Conservation (phyloP, 257 asterid species). For the Paraleonurus japonicus region DNA sequence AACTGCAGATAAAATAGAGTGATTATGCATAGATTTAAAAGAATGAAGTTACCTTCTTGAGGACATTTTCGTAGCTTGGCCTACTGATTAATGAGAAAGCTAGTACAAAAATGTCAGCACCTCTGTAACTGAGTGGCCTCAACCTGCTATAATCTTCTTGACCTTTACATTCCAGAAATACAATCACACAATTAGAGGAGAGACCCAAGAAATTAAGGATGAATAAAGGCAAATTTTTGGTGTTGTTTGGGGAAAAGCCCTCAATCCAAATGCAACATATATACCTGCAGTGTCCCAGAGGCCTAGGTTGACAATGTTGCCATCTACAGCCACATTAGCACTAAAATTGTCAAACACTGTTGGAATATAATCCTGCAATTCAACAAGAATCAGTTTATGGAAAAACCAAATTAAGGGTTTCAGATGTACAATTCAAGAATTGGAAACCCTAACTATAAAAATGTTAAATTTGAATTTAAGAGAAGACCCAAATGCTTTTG, state of each 20-base stretch:
- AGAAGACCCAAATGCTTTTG: not conserved
- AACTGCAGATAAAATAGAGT: not conserved
- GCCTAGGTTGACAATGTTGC: slow-evolving; percentile 88
- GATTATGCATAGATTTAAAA: too few species aligned
- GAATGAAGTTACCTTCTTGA: slow-evolving; percentile 97
- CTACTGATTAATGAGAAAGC: slow-evolving; percentile 94
- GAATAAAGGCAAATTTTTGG: too few species aligned
- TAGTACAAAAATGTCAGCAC: slow-evolving; percentile 85
- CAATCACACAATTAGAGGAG: not conserved
- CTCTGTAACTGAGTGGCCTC: slow-evolving; percentile 97
- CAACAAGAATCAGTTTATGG: not conserved
- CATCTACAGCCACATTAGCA: slow-evolving; percentile 93
- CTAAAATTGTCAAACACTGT: slow-evolving; percentile 91
- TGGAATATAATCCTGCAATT: slow-evolving; percentile 80
- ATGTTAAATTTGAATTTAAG: too few species aligned
- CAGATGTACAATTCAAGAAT: not conserved
- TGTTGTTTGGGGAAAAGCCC: not conserved
- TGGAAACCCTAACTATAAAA: not conserved
- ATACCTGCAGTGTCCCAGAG: slow-evolving; percentile 98
- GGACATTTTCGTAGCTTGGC: slow-evolving; percentile 94
- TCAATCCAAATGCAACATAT: not conserved
- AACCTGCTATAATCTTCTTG: slow-evolving; percentile 96
- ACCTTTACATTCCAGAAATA: slow-evolving; percentile 41
- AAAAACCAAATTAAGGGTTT: not conserved
- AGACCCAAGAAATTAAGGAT: not conserved